Percentiles rank a stretch among this genome's conserved stretches.
Evolutionary conservation across 768 basidiomycete species (phyloP).

Genomic region (Boletus coccyginus): DNA sequence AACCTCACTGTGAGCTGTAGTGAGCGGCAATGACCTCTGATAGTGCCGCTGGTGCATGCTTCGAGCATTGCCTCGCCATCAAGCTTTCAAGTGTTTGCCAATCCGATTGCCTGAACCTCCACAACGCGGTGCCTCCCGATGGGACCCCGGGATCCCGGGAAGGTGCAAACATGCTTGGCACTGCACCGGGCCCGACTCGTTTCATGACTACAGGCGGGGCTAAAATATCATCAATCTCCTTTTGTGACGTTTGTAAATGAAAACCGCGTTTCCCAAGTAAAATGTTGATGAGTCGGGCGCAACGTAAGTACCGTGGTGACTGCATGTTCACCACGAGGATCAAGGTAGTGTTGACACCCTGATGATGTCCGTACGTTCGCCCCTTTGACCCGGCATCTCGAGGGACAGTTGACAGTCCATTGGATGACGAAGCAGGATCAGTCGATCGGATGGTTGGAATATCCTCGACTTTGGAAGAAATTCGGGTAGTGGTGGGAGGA

Average conservation of each 20-base stretch:
- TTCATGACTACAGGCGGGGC: conserved; percentile 1
- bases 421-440: background rate
- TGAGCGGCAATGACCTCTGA: background rate
- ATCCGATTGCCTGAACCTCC: conserved; percentile 5
- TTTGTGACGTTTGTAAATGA: conserved; percentile 4
- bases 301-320: conserved; percentile 11
- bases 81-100: background rate
- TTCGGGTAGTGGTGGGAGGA: background rate
- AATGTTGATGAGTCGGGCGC: conserved; percentile 8
- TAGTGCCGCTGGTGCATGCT: background rate
- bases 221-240: background rate
- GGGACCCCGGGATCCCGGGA: conserved; percentile 3
- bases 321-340: conserved; percentile 19
- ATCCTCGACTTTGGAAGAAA: background rate
- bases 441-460: background rate
- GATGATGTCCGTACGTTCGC: background rate
- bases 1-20: background rate
- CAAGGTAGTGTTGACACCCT: background rate
- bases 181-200: conserved; percentile 16
- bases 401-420: background rate
- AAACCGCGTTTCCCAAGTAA: conserved; percentile 19
- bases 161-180: conserved; percentile 6
- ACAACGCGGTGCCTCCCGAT: conserved; percentile 6
- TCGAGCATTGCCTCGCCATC: conserved; percentile 4
- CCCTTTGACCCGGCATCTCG: background rate